phyloP scores from a whole-genome alignment of 768 basidiomycete species.

The Naganishia antarctica region DNA sequence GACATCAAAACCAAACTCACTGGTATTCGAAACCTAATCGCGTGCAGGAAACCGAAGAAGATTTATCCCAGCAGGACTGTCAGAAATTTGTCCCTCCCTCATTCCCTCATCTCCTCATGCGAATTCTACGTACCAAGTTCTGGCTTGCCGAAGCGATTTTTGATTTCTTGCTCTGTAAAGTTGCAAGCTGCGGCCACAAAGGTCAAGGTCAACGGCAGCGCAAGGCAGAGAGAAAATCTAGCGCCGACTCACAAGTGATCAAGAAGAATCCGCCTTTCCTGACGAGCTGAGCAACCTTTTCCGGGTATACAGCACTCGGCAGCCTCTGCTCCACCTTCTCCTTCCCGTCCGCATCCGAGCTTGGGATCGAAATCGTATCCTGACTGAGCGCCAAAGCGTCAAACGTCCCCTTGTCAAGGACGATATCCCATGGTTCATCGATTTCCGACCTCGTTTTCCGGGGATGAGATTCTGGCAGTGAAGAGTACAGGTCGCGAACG shows the following conservation, averaged over 20 bases:
- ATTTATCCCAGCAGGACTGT: background rate
- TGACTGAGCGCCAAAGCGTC: slow-evolving; percentile 50
- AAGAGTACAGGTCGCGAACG: slow-evolving; percentile 16
- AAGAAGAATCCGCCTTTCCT: slow-evolving; percentile 49
- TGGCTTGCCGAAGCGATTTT: slow-evolving; percentile 39
- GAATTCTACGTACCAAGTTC: slow-evolving; percentile 37
- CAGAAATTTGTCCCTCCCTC: background rate
- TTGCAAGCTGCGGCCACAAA: slow-evolving; percentile 42
- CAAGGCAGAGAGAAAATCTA: background rate
- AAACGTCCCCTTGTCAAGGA: slow-evolving; percentile 52
- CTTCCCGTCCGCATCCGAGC: slow-evolving; percentile 27
- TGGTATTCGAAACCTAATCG: slow-evolving; percentile 38
- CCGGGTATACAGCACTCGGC: slow-evolving; percentile 49
- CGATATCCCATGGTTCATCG: slow-evolving; percentile 48
- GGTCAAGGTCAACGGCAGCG: background rate
- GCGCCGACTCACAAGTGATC: slow-evolving; percentile 45
- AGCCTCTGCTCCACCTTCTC: slow-evolving; percentile 26
- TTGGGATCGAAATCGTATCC: slow-evolving; percentile 29
- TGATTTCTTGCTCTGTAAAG: slow-evolving; percentile 51
- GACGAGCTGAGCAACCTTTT: slow-evolving; percentile 43
- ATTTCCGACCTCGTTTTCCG: background rate
- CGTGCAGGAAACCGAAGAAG: background rate
- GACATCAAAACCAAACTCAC: slow-evolving; percentile 23
- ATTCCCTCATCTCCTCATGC: too few species aligned
- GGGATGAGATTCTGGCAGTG: background rate